These are phyloP conservation scores for Lasiodiplodia theobromae DNA, from an alignment of 2,329 filamentous ascomycete genomes.

Conservation along the genomic window DNA sequence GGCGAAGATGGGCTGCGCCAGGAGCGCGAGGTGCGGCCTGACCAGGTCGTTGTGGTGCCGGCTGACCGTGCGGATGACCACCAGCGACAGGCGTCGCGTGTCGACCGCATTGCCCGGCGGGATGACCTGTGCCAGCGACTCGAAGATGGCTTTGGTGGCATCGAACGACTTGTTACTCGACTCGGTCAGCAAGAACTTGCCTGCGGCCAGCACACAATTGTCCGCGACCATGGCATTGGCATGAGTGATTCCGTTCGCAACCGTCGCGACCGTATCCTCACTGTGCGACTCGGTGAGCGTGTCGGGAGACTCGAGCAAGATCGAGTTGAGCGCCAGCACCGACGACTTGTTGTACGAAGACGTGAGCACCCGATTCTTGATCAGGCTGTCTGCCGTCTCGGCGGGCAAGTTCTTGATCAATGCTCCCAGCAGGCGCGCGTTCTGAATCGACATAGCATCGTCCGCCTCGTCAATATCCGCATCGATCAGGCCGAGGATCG, in stretches of 20 bases:
- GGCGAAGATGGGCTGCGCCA: slow-evolving; percentile 86
- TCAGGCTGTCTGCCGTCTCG: slow-evolving; percentile 68
- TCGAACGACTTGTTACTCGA: slow-evolving; percentile 74
- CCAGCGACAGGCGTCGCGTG: slow-evolving; percentile 83
- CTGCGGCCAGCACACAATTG: slow-evolving; percentile 86
- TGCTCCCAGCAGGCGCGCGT: slow-evolving; percentile 87
- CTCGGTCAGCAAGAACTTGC: slow-evolving; percentile 82
- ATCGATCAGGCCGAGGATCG: slow-evolving; percentile 90
- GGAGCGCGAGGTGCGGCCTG: slow-evolving; percentile 77
- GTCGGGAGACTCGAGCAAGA: slow-evolving; percentile 80
- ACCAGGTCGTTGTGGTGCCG: slow-evolving; percentile 81
- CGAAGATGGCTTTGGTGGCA: slow-evolving; percentile 78
- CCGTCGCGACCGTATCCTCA: slow-evolving; percentile 77
- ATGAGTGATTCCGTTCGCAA: slow-evolving; percentile 80
- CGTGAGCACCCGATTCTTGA: slow-evolving; percentile 78
- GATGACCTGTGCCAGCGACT: slow-evolving; percentile 76
- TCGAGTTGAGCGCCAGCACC: slow-evolving; percentile 85
- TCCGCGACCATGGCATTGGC: slow-evolving; percentile 80
- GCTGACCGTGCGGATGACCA: slow-evolving; percentile 84
- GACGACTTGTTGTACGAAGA: slow-evolving; percentile 78
- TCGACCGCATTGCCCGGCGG: slow-evolving; percentile 80
- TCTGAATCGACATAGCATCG: slow-evolving; percentile 82
- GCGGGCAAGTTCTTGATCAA: slow-evolving; percentile 84
- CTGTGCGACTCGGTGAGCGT: slow-evolving; percentile 72
- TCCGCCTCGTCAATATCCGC: slow-evolving; percentile 78